Evolutionary conservation across 192 early-diverging fungal genomes (phyloP).

Genomic region (Geranomyces michiganensis): DNA sequence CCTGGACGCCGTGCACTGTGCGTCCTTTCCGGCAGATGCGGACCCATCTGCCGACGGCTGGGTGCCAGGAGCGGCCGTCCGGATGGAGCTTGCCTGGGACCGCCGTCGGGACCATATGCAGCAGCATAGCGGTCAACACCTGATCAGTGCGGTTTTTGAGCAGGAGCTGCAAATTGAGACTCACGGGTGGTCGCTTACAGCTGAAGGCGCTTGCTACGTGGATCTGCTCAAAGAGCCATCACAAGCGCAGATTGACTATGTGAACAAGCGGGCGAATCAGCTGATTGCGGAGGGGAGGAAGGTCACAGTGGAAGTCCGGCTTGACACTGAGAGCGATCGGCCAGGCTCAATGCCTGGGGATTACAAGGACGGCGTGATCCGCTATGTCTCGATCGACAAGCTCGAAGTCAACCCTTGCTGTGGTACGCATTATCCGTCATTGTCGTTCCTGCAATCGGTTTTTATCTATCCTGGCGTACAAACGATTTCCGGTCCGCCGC

Average conservation of each 20-base stretch:
- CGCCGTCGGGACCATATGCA: slow-evolving; percentile 74
- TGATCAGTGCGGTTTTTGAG: slow-evolving; percentile 70
- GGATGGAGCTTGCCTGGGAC: slow-evolving; percentile 63
- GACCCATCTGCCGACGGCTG: slow-evolving; percentile 41
- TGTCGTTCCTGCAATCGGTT: slow-evolving; percentile 66
- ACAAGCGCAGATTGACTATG: slow-evolving; percentile 39
- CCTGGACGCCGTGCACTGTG: slow-evolving; percentile 64
- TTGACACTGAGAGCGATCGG: slow-evolving; percentile 31
- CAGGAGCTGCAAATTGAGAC: slow-evolving; percentile 63
- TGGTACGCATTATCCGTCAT: slow-evolving; percentile 66
- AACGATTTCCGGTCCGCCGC: slow-evolving; percentile 63
- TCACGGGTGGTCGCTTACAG: slow-evolving; percentile 68
- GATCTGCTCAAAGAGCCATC: slow-evolving; percentile 53
- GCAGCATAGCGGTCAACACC: slow-evolving; percentile 75
- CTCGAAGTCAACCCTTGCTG: slow-evolving; percentile 72
- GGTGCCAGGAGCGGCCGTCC: slow-evolving; percentile 41
- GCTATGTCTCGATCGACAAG: slow-evolving; percentile 53
- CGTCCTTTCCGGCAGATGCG: not conserved
- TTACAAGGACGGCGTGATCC: slow-evolving; percentile 46
- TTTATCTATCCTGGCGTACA: slow-evolving; percentile 61
- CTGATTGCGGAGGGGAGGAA: slow-evolving; percentile 56
- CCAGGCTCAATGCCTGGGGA: slow-evolving; percentile 61
- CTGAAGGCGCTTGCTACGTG: slow-evolving; percentile 58
- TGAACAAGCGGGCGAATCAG: slow-evolving; percentile 56
- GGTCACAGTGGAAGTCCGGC: slow-evolving; percentile 46